Conservation (phyloP, 1,284 basidiomycete genomes). For the Fomitopsis palustris region DNA sequence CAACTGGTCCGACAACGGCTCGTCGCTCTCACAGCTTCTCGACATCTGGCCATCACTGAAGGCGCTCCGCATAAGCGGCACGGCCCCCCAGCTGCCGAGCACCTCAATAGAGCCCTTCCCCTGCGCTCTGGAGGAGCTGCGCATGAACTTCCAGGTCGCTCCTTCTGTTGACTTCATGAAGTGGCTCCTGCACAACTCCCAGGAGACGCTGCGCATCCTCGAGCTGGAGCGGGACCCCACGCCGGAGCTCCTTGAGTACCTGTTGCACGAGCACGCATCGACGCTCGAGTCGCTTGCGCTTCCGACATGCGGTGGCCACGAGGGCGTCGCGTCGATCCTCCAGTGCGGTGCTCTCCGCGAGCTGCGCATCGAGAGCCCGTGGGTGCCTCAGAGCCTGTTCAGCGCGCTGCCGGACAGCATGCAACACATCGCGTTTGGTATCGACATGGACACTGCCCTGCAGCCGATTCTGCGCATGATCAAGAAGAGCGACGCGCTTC, state of each 20-base stretch:
- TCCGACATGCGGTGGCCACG: conserved; percentile 47
- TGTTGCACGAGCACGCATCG: conserved; percentile 44
- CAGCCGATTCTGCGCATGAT: conserved; percentile 40
- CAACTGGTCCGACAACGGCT: conserved; percentile 65
- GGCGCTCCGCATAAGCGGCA: conserved; percentile 56
- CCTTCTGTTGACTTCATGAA: conserved; percentile 58
- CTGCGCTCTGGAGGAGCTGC: conserved; percentile 45
- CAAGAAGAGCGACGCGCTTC: conserved; percentile 19
- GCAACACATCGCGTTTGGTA: conserved; percentile 53
- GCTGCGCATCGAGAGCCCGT: conserved; percentile 50
- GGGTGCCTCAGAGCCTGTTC: conserved; percentile 41
- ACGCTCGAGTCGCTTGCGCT: conserved; percentile 52
- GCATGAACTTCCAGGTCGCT: conserved; percentile 56
- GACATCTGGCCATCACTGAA: conserved; percentile 54
- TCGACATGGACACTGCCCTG: conserved; percentile 51
- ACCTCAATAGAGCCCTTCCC: conserved; percentile 41
- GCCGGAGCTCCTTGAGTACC: conserved; percentile 45
- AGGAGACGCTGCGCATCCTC: conserved; percentile 43
- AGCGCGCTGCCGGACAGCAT: conserved; percentile 46
- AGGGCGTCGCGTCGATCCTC: conserved; percentile 42
- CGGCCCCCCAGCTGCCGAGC: conserved; percentile 47
- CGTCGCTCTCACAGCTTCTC: conserved; percentile 58
- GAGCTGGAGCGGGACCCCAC: conserved; percentile 58
- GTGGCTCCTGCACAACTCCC: conserved; percentile 64
- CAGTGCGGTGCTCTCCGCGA: conserved; percentile 47